Conservation (phyloP, 306 rosid species). For the Malus sieversii region DNA sequence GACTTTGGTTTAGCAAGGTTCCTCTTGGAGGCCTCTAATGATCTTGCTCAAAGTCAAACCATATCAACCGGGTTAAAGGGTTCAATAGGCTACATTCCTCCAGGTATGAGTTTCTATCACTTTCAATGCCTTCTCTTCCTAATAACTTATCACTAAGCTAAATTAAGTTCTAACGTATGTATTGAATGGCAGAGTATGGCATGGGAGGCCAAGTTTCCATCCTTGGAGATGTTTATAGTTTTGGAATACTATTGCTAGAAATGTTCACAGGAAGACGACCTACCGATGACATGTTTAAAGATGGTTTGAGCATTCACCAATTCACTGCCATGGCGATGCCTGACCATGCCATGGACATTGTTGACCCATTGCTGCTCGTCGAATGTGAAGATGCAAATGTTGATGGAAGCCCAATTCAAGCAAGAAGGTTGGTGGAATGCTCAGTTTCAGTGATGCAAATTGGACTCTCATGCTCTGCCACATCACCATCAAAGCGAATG, state of each 20-base stretch:
- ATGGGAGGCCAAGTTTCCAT: background rate
- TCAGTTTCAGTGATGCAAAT: background rate
- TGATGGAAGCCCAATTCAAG: no score
- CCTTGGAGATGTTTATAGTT: background rate
- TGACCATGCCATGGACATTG: background rate
- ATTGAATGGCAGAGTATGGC: background rate
- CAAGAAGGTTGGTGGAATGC: background rate
- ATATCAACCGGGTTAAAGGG: background rate
- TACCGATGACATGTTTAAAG: background rate
- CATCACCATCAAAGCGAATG: background rate
- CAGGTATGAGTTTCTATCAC: background rate
- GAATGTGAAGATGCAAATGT: background rate
- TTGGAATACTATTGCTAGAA: background rate
- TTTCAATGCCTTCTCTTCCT: background rate
- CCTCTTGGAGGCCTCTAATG: background rate
- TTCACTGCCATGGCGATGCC: background rate
- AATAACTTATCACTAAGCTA: no score
- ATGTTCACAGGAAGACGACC: background rate
- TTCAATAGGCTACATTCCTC: background rate
- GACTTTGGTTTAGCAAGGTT: background rate
- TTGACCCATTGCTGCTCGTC: background rate
- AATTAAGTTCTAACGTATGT: background rate
- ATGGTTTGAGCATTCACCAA: background rate
- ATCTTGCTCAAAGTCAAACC: background rate
- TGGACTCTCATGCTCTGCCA: background rate